Conservation (phyloP, 768 basidiomycete species). For the Boletus speciosus region DNA sequence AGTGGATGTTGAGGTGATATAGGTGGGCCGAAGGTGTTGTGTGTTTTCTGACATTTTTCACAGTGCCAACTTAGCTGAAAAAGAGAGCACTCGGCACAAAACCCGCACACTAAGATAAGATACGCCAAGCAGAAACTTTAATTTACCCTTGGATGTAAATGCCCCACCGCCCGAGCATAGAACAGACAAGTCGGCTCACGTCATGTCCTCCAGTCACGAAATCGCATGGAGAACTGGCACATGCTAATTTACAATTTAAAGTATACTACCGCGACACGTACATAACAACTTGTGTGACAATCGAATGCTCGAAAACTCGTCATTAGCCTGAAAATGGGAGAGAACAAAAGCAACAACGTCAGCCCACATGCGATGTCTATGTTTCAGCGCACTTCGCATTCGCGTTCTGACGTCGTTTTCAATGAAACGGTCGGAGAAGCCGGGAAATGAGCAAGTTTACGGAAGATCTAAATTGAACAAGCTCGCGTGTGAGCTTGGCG, state of each 20-base stretch:
- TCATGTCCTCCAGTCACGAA: no score
- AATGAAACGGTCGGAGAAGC: background rate
- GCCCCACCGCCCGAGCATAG: no score
- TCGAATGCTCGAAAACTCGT: background rate
- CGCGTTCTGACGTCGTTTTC: background rate
- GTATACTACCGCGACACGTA: background rate
- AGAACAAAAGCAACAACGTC: background rate
- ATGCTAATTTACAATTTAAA: background rate
- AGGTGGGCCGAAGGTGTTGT: no score
- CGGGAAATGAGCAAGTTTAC: slow-evolving; percentile 24
- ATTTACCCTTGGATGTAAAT: no score
- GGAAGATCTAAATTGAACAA: slow-evolving; percentile 23
- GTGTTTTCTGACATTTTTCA: no score
- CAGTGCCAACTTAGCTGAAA: no score
- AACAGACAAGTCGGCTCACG: background rate
- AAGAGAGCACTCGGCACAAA: no score
- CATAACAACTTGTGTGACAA: background rate
- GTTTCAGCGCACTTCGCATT: background rate
- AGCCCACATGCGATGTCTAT: no score
- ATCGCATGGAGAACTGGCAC: background rate
- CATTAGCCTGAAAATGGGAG: background rate
- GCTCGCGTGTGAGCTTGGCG: background rate
- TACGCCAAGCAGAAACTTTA: no score
- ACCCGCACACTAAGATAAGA: no score
- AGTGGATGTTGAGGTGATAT: no score